Conservation (phyloP, 441 rosid genomes). For the Mallotus repandus region DNA sequence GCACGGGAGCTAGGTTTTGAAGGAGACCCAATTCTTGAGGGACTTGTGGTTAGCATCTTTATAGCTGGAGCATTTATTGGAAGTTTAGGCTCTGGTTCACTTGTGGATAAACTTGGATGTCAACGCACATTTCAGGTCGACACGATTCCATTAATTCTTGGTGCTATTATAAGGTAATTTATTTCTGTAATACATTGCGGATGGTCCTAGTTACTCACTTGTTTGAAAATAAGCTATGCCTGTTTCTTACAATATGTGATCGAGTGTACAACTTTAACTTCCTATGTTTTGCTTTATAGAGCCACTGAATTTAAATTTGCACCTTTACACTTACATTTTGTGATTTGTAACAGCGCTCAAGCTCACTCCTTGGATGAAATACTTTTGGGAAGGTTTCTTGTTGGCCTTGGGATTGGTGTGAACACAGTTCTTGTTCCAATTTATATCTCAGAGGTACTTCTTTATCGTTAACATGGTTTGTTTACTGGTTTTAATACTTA, state of each 20-base stretch:
- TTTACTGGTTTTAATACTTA: background rate
- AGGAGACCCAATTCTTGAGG: slow-evolving; percentile 65
- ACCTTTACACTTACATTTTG: slow-evolving; percentile 6
- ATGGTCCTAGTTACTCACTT: background rate
- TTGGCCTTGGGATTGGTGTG: slow-evolving; percentile 81
- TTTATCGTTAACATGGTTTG: background rate
- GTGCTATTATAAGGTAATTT: slow-evolving; percentile 63
- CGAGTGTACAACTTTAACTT: background rate
- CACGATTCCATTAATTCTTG: slow-evolving; percentile 54
- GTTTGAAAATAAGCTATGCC: background rate
- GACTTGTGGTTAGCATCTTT: slow-evolving; percentile 80
- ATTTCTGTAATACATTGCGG: background rate
- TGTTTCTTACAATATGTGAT: background rate
- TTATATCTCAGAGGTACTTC: slow-evolving; percentile 66
- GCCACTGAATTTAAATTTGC: background rate
- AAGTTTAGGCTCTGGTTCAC: slow-evolving; percentile 55
- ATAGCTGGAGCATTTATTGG: slow-evolving; percentile 84
- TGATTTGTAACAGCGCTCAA: slow-evolving; percentile 57
- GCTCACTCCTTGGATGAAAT: slow-evolving; percentile 72
- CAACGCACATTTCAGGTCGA: slow-evolving; percentile 65
- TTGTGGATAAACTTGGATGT: slow-evolving; percentile 64
- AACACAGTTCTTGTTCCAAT: slow-evolving; percentile 76
- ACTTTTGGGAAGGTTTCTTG: slow-evolving; percentile 73
- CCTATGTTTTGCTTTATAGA: too few species aligned
- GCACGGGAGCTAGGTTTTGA: slow-evolving; percentile 78